phyloP scores from a whole-genome alignment of 129 eudicot species.

The Artemisia annua region DNA sequence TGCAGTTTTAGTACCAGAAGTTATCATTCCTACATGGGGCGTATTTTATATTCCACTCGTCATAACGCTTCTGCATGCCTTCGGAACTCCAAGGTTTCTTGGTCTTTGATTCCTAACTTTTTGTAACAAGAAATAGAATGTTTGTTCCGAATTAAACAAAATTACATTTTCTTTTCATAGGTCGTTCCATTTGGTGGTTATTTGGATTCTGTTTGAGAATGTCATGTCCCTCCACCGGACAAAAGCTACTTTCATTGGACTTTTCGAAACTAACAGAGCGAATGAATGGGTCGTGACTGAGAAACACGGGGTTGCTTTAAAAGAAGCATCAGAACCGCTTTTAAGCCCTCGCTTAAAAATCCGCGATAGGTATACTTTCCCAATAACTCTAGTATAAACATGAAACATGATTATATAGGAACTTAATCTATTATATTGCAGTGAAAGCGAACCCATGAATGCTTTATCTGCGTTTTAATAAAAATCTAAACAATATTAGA shows the following conservation, averaged over 20 bases:
- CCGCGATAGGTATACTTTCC: constrained; percentile 5
- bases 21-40: constrained; percentile 36
- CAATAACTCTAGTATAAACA: neutral
- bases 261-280: constrained; percentile 11
- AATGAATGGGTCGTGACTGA: constrained; percentile 20
- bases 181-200: constrained; percentile 16
- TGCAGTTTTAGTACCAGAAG: constrained; percentile 34
- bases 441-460: no score
- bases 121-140: neutral
- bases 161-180: neutral
- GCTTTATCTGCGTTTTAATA: no score
- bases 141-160: neutral
- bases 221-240: constrained; percentile 21
- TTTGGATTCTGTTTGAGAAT: constrained; percentile 20
- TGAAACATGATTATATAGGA: no score
- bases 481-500: no score
- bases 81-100: constrained; percentile 27
- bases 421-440: no score
- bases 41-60: constrained; percentile 29
- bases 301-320: constrained; percentile 1
- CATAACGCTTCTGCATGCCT: constrained; percentile 31
- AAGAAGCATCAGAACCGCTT: neutral
- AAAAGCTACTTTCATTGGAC: constrained; percentile 16
- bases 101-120: no score
- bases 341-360: constrained; percentile 4